Conservation (phyloP, 148 eudicot species). For the Euryodendron excelsum region DNA sequence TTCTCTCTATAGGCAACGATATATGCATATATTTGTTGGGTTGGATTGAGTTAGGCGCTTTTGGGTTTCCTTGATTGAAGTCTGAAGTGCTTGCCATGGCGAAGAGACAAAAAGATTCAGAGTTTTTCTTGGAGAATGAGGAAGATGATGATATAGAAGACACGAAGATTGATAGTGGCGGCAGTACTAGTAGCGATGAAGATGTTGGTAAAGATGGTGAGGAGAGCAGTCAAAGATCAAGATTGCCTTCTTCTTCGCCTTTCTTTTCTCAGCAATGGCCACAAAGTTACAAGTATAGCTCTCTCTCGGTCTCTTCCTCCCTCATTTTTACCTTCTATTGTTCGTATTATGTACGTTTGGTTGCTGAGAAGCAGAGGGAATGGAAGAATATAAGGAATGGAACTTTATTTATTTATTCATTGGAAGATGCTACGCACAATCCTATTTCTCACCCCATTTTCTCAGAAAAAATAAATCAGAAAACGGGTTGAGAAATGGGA, state of each 20-base stretch:
- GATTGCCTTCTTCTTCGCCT: slow-evolving; percentile 12
- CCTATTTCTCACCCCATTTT: too few species aligned
- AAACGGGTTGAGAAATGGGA: too few species aligned
- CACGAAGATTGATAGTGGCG: neutral
- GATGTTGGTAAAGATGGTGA: slow-evolving; percentile 9
- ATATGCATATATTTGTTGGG: neutral
- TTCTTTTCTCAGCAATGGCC: slow-evolving; percentile 67
- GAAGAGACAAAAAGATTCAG: slow-evolving; percentile 21
- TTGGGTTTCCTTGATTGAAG: neutral
- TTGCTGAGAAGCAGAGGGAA: slow-evolving; percentile 3
- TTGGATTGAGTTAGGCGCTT: neutral
- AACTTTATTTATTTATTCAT: too few species aligned
- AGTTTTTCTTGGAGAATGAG: slow-evolving; percentile 25
- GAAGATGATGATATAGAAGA: slow-evolving; percentile 29
- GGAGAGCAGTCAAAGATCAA: neutral
- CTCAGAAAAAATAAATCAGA: too few species aligned
- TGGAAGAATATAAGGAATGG: too few species aligned
- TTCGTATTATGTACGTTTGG: neutral
- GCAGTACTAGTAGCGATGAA: slow-evolving; percentile 13
- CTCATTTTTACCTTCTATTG: neutral
- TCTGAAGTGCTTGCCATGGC: slow-evolving; percentile 20
- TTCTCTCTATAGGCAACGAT: too few species aligned
- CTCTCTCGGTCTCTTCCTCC: neutral
- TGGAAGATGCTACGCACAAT: too few species aligned
- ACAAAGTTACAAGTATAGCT: slow-evolving; percentile 54